Base-by-base conservation (phyloP, 352 stramenopile genomes). In the Globisporangium spiculum region DNA sequence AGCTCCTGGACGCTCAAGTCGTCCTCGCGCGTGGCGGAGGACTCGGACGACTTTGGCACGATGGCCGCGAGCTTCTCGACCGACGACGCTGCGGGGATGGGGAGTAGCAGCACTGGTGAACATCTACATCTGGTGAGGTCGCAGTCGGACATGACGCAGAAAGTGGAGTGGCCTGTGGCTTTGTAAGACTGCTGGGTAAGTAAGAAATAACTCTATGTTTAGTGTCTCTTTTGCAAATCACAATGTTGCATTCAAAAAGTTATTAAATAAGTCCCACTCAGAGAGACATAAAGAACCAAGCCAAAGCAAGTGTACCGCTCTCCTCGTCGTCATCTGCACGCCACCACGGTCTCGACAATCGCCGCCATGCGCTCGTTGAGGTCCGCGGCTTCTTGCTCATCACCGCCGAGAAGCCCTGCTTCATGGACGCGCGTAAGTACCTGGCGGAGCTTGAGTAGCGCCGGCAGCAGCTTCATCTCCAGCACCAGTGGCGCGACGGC, bases 381-480 rank as follows among this genome's bases (percentile, higher is more conserved):
- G 63, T 84, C 79, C 1, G 34, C 66, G 0, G 26, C 54, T 58
- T 76, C 69, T 56, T 50, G 44, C 2, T 63, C 24, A 0, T 56
- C 66, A 24, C 64, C 48, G 6, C 53, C 68, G 3, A 87, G 26
- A 18, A 80, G 50, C 36, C 71, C 59, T 0, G 18, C 9, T 0
- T 71, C 30, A 22, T 76, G 32, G 2, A 58, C 48, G 4, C 56
- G 41, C 3, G 1, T n/a, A n/a, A 86, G 70, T 4, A 73, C 44
- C 26, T 66, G 76, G 54, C 83, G 79, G 32, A 93, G 67, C 16
- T 83, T 72, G 14, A 92, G 61, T 26, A 90, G 68, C 52, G 74
- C 56, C 22, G 69, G 52, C n/a, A 77, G 68, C 67, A 73, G 59
- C 63, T 69, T 71, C 38, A 54, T 50, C 60, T 74, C 63, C 16